A percentile compares a stretch with the other conserved stretches of the same genome.
These are phyloP conservation scores for Aspergillus costaricaensis DNA, from an alignment of 2,329 filamentous ascomycete genomes.

Conservation along the genomic window DNA sequence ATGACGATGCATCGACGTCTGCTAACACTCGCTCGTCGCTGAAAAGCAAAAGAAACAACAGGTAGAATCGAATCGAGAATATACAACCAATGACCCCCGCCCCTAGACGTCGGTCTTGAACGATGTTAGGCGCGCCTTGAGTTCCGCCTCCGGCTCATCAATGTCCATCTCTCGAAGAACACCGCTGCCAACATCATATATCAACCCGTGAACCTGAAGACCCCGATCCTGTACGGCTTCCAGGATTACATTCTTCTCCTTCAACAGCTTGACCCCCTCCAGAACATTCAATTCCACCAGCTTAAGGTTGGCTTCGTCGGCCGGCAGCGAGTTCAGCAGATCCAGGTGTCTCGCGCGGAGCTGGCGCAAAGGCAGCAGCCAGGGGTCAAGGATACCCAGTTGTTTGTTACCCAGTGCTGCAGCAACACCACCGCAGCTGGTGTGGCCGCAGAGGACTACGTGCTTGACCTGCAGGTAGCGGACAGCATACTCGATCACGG, in stretches of 20 bases:
- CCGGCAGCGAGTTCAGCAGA: conserved; percentile 50
- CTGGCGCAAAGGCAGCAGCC: conserved; percentile 60
- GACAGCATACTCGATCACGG: conserved; percentile 80
- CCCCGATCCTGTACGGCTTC: conserved; percentile 71
- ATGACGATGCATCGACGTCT: too few relatives aligned
- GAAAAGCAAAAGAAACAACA: not conserved
- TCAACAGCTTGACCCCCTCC: conserved; percentile 65
- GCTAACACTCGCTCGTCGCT: not conserved
- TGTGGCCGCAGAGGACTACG: conserved; percentile 64
- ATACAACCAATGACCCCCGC: not conserved
- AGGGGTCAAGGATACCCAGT: conserved; percentile 62
- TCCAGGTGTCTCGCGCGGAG: conserved; percentile 56
- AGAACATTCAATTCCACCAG: conserved; percentile 78
- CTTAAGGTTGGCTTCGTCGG: conserved; percentile 57
- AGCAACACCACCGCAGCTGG: conserved; percentile 60
- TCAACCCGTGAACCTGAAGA: conserved; percentile 72
- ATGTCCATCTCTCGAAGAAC: conserved; percentile 56
- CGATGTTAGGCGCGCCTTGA: conserved; percentile 41
- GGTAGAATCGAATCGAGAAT: not conserved
- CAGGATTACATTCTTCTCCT: conserved; percentile 68
- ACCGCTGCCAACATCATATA: conserved; percentile 68
- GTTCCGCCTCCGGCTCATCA: conserved; percentile 42
- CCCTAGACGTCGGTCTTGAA: conserved; percentile 39
- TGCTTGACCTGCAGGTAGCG: conserved; percentile 67
- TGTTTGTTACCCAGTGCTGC: conserved; percentile 59